Conservation (phyloP, 768 basidiomycete species). For the Pleurotus sapidus region DNA sequence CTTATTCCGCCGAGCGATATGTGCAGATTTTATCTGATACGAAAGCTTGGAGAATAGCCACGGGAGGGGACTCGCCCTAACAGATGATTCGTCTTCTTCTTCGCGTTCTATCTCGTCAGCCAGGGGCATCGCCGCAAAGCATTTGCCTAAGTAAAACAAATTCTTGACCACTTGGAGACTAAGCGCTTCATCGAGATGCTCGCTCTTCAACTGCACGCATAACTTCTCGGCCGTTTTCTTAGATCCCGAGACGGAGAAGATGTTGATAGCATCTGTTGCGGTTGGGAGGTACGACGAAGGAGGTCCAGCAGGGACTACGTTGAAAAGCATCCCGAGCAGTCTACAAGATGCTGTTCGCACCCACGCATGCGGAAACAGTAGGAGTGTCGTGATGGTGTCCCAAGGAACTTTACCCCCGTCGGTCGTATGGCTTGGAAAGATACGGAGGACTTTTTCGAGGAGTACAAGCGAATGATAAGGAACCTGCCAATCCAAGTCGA, state of each 20-base stretch:
- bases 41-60: constrained; percentile 97
- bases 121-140: constrained; percentile 52
- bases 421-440: constrained; percentile 47
- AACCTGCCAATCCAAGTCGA: constrained; percentile 73
- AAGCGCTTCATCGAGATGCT: constrained; percentile 69
- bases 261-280: constrained; percentile 30
- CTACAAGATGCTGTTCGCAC: constrained; percentile 81
- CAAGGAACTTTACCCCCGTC: constrained; percentile 55
- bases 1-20: constrained; percentile 65
- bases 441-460: constrained; percentile 57
- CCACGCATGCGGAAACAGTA: constrained; percentile 93
- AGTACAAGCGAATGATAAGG: constrained; percentile 78
- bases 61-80: constrained; percentile 51
- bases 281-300: constrained; percentile 28
- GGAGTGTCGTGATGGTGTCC: constrained; percentile 57
- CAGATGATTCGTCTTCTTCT: constrained; percentile 25
- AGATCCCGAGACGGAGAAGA: constrained; percentile 52
- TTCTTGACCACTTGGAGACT: constrained; percentile 89
- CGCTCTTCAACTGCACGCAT: constrained; percentile 77
- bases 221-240: constrained; percentile 71
- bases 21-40: constrained; percentile 76
- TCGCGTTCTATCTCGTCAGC: constrained; percentile 25
- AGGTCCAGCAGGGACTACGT: constrained; percentile 41
- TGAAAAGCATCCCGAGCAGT: constrained; percentile 69
- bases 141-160: constrained; percentile 88